Evolutionary conservation across 208 protist genomes (phyloP), one percentile per base, ranked within the genome.

Genomic region (Wallacemonas sp.): DNA sequence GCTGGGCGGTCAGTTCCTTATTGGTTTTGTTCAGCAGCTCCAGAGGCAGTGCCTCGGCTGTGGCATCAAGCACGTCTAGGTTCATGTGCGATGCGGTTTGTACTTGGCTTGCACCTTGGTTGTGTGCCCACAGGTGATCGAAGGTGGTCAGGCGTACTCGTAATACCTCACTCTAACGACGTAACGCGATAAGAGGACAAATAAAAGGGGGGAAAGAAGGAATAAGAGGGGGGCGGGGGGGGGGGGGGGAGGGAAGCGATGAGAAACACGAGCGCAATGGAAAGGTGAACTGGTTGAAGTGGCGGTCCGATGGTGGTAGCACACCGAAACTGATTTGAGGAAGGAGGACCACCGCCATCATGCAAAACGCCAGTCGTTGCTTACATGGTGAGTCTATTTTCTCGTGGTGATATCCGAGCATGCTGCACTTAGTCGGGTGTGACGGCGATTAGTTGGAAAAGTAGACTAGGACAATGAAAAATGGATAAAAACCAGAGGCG

Each of bases 21-120:
- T 97, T 95, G 6, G 73, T 80, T n/a, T 74, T 81, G 62, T 93
- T 95, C 24, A 97, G 77, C 67, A 94, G 65, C 58, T 93, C 78
- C 39, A 88, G 70, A 49, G 91, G 91, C 27, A 97, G 80, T 42
- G 82, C 84, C 75, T 95, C 86, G 17, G 81, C 80, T 8, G 80
- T 88, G n/a, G 85, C 86, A 26, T 89, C 77, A n/a, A 95, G 73
- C 12, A 91, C 77, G 47, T 95, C 81, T 17, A 90, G 28, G 30
- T 77, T 81, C 75, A 83, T 86, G 26, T n/a, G n/a, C n/a, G n/a
- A n/a, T n/a, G n/a, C n/a, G n/a, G n/a, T n/a, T n/a, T n/a, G n/a
- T n/a, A n/a, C n/a, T n/a, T n/a, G n/a, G n/a, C n/a, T n/a, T n/a
- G n/a, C n/a, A n/a, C n/a, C n/a, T n/a, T n/a, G n/a, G n/a, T n/a